Evolutionary conservation across 495 filamentous ascomycete genomes (phyloP), one percentile per base, ranked within the genome.

Genomic region (Daldinia vernicosa): DNA sequence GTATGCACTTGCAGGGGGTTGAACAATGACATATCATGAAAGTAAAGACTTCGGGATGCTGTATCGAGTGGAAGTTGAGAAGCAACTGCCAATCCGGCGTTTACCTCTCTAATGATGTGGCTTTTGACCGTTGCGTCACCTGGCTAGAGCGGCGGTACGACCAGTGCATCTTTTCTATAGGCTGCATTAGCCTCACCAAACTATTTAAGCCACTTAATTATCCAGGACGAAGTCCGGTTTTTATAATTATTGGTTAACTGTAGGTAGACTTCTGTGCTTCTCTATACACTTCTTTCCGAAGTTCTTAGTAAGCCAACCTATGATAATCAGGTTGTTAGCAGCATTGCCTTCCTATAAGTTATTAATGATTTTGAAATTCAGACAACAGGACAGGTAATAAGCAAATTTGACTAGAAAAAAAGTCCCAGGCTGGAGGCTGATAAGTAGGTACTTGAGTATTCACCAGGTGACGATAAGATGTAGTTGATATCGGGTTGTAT

Each of bases 181-280:
- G 30, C 11, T 15, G 22, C 22, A 43, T 63, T 53, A 59, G 63
- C 58, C 69, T 60, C 51, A 24, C 28, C 12, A 15, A 66, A 28
- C 59, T 28, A 63, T 33, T 54, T 24, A 59, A 72, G 69, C 69
- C 69, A 72, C 60, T 60, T 67, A 58, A 72, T 67, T 52, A 60
- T 6, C 54, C n/a, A n/a, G n/a, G n/a, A n/a, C n/a, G n/a, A n/a
- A n/a, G n/a, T n/a, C n/a, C n/a, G n/a, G n/a, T n/a, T n/a, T n/a
- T n/a, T n/a, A n/a, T n/a, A n/a, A n/a, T n/a, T n/a, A 62, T 55
- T 63, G 26, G 19, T 40, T 12, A 12, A 11, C 17, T 0, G 8
- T 47, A 40, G n/a, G 8, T 47, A 40, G n/a, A 17, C 19, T 22
- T 6, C 3, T 24, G 24, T 24, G 9, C 17, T 47, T 24, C 17